These are phyloP conservation scores for Exophiala dermatitidis DNA, from an alignment of 2,329 filamentous ascomycete species.

Conservation along the genomic window DNA sequence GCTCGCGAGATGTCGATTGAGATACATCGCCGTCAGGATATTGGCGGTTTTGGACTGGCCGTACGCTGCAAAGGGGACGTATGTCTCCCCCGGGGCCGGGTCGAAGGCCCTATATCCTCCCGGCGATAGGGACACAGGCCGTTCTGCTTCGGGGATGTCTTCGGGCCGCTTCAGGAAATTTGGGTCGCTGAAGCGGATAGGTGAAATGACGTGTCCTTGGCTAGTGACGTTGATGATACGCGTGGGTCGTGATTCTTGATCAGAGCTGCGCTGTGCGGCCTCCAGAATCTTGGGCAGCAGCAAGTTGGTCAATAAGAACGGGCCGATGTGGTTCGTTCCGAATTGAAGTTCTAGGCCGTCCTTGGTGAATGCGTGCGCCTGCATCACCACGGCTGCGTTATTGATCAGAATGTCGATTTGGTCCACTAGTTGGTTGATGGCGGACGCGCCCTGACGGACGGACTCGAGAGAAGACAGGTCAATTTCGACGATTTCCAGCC, in stretches of 20 bases:
- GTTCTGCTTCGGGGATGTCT: slow-evolving; percentile 14
- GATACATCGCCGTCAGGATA: slow-evolving; percentile 36
- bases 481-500: slow-evolving; percentile 29
- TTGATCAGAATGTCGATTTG: slow-evolving; percentile 40
- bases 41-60: slow-evolving; percentile 46
- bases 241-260: slow-evolving; percentile 8
- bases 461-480: slow-evolving; percentile 33
- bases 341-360: slow-evolving; percentile 38
- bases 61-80: slow-evolving; percentile 36
- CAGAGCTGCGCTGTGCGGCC: slow-evolving; percentile 22
- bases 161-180: slow-evolving; percentile 30
- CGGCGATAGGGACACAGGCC: slow-evolving; percentile 6
- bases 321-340: slow-evolving; percentile 36
- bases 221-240: slow-evolving; percentile 27
- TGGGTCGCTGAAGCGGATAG: slow-evolving; percentile 33
- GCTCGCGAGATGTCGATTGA: slow-evolving; percentile 36
- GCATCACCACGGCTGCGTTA: slow-evolving; percentile 39
- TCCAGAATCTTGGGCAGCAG: slow-evolving; percentile 34
- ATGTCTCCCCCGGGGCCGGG: slow-evolving; percentile 24
- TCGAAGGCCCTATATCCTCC: slow-evolving; percentile 18
- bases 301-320: slow-evolving; percentile 38
- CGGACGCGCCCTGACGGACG: slow-evolving; percentile 31
- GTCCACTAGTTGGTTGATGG: slow-evolving; percentile 29
- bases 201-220: slow-evolving; percentile 27
- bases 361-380: slow-evolving; percentile 24